Evolutionary conservation across 305 asterid species (phyloP), one percentile per base, ranked within the genome.

Genomic region (Stenogyne calaminthoides): DNA sequence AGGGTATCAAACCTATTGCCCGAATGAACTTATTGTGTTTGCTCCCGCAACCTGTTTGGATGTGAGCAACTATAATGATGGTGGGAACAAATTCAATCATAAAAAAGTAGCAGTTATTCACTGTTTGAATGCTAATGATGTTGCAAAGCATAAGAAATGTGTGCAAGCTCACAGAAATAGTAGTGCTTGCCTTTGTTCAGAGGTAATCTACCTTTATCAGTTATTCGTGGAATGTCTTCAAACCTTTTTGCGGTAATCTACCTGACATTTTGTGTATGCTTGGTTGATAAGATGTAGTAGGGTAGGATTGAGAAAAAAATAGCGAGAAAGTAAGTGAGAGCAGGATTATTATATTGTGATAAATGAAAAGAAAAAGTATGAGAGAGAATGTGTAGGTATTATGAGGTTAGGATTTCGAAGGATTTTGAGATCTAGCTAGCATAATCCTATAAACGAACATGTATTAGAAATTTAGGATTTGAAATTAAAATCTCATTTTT

Each of bases 101-200:
- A 79, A 63, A 14, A 69, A 71, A 52, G 72, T 80, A 67, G 81
- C 74, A 65, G 69, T 42, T 70, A 54, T 82, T 68, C 79, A 64
- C 40, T 93, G 98, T 81, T 75, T 93, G 81, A 80, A 81, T 83
- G 94, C 96, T 20, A 84, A 83, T 74, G 91, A 89, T 84, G 82
- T 93, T 63, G 69, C 89, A 47, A 83, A 88, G 87, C 88, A 86
- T 55, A 81, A 59, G 63, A 93, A 80, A 79, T 93, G 97, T 77
- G 74, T 58, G 37, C 67, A 57, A 64, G 60, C 65, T 70, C 75
- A 61, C 51, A 77, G 29, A 16, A 80, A 81, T 76, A 19, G 63
- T 39, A 82, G 77, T 78, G 80, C 71, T 64, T 91, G 96, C 83
- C 76, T 77, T 64, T 93, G 98, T 83, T 84, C 86, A 37, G 83